Conservation (phyloP, 2,329 filamentous ascomycete species). For the Chalaropsis thielavioides region DNA sequence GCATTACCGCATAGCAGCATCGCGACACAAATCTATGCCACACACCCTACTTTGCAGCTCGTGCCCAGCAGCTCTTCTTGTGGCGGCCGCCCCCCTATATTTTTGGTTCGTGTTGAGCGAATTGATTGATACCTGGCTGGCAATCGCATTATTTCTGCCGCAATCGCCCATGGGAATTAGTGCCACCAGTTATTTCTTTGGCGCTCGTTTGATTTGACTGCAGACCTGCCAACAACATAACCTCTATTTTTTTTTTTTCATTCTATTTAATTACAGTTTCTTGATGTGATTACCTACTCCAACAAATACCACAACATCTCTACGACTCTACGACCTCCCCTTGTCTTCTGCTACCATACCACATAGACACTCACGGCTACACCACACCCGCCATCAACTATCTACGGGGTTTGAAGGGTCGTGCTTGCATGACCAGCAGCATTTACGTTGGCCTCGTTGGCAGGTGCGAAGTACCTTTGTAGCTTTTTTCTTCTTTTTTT, state of each 20-base stretch:
- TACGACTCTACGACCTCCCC: background rate
- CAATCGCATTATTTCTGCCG: background rate
- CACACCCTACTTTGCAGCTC: too few species aligned
- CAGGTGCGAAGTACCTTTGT: background rate
- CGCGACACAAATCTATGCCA: too few species aligned
- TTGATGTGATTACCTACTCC: background rate
- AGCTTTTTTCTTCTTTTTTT: background rate
- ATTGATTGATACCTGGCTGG: background rate
- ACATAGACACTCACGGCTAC: too few species aligned
- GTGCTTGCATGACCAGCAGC: conserved; percentile 3
- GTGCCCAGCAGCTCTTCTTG: background rate
- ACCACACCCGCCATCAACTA: too few species aligned
- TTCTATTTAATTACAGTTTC: background rate
- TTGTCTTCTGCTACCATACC: background rate
- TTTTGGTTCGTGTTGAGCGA: background rate
- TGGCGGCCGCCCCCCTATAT: background rate
- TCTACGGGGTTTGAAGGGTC: background rate
- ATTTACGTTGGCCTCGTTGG: background rate
- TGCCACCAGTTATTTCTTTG: background rate
- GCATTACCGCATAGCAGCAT: too few species aligned
- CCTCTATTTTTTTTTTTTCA: background rate
- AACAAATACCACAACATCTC: background rate
- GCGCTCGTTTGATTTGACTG: background rate
- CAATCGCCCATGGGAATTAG: background rate
- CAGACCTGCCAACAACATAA: background rate